These are phyloP conservation scores for Patellifolia procumbens DNA, from an alignment of 179 eudicot species.

Conservation along the genomic window DNA sequence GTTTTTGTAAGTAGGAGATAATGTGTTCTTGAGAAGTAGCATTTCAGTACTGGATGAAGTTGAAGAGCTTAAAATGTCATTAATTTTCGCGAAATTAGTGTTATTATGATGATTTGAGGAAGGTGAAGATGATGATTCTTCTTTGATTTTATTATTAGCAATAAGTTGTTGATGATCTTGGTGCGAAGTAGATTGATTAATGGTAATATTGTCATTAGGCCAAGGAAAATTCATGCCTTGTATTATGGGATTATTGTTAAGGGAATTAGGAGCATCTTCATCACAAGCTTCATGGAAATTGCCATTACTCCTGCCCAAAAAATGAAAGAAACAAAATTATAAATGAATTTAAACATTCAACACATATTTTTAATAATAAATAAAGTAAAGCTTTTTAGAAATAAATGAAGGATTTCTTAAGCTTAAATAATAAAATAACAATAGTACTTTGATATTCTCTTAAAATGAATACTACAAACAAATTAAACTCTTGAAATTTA, in stretches of 20 bases:
- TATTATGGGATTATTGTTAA: conserved; percentile 37
- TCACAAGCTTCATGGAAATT: conserved; percentile 33
- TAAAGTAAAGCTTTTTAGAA: too few species aligned
- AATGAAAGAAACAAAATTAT: background rate
- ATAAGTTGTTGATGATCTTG: conserved; percentile 23
- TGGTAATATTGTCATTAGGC: conserved; percentile 25
- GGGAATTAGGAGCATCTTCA: conserved; percentile 27
- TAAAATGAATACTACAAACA: too few species aligned
- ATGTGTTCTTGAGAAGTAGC: conserved; percentile 42
- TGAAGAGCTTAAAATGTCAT: conserved; percentile 47
- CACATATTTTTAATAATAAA: too few species aligned
- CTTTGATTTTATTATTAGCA: conserved; percentile 27
- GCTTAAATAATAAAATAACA: too few species aligned
- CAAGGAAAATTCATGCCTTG: conserved; percentile 45
- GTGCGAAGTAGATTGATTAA: conserved; percentile 24
- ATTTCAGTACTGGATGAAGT: conserved; percentile 38
- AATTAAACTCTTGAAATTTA: too few species aligned
- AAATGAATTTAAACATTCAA: too few species aligned
- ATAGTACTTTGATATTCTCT: too few species aligned
- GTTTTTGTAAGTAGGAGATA: conserved; percentile 35
- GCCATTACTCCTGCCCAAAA: conserved; percentile 31
- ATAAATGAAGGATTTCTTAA: background rate
- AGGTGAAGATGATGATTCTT: conserved; percentile 29
- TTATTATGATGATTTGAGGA: conserved; percentile 18
- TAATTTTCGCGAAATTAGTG: conserved; percentile 38